Evolutionary conservation across 129 eudicot species (phyloP), one percentile per base, ranked within the genome.

Genomic region (Chrysanthemum makinoi): DNA sequence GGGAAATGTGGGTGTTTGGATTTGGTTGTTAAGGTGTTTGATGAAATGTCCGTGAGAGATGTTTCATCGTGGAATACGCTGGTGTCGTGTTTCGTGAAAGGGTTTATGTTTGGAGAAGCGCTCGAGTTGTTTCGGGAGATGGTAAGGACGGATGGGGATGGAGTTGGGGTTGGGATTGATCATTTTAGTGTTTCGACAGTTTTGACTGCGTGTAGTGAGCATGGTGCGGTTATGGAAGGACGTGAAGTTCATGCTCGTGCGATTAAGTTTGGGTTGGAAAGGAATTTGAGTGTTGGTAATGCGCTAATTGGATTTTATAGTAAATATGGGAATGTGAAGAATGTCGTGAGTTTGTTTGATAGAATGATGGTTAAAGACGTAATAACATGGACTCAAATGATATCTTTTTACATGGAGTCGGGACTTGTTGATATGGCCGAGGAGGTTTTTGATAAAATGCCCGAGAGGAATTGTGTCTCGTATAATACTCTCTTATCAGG

Each of bases 31-130:
- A 33, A 79, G 65, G 35, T 95, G 89, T 90, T 95, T 22, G 85
- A 77, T 77, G 85, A 84, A 72, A 86, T 95, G 93, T 78, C 79
- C 2, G 65, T 51, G 1, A 84, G 94, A 62, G 89, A 87, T 71
- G 58, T 81, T 69, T 87, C 85, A 5, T 86, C 94, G 2, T 90
- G 99, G 99, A 95, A 90, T 81, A 95, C 99, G 4, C 85, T 81
- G 56, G 73, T 90, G 10, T 80, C 96, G 16, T 66, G 82, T 76
- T 51, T 80, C 56, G 86, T 86, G 12, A 84, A 83, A 71, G 85
- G 73, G 48, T 48, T 15, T 17, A 73, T 83, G 91, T 82, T 74
- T 77, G 88, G 83, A 12, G 50, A 61, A 59, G 88, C 89, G 13
- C 81, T 95, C 71, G 86, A 74, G 11, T 52, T 79, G 80, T 87